Conservation (phyloP, 176 grass and related monocot species). For the Bromus sterilis region DNA sequence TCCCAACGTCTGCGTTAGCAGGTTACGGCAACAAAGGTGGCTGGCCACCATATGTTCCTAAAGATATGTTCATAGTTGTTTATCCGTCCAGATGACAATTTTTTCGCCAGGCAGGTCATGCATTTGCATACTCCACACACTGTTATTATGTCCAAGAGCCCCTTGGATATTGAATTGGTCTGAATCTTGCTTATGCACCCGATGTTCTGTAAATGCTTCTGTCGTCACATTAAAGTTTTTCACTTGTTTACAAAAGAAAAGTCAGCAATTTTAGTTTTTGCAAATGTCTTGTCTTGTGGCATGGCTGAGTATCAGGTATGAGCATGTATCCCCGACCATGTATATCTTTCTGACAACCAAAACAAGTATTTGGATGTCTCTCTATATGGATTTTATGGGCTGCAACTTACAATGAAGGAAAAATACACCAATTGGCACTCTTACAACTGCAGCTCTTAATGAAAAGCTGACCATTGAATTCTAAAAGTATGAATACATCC, state of each 20-base stretch:
- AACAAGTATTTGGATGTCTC: background rate
- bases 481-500: background rate
- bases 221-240: background rate
- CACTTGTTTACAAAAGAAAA: background rate
- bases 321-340: background rate
- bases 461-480: background rate
- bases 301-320: background rate
- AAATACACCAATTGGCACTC: background rate
- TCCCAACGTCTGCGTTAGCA: constrained; percentile 3
- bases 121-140: background rate
- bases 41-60: background rate
- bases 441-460: constrained; percentile 6
- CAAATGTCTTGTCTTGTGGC: background rate
- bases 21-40: constrained; percentile 5
- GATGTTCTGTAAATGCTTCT: background rate
- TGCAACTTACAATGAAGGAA: background rate
- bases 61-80: background rate
- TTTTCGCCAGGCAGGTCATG: background rate
- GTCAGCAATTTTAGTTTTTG: background rate
- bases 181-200: background rate
- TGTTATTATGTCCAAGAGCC: background rate
- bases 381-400: background rate
- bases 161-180: background rate
- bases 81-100: background rate
- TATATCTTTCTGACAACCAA: background rate